Base-by-base conservation (phyloP, 208 protist species). In the Leishmania guyanensis region DNA sequence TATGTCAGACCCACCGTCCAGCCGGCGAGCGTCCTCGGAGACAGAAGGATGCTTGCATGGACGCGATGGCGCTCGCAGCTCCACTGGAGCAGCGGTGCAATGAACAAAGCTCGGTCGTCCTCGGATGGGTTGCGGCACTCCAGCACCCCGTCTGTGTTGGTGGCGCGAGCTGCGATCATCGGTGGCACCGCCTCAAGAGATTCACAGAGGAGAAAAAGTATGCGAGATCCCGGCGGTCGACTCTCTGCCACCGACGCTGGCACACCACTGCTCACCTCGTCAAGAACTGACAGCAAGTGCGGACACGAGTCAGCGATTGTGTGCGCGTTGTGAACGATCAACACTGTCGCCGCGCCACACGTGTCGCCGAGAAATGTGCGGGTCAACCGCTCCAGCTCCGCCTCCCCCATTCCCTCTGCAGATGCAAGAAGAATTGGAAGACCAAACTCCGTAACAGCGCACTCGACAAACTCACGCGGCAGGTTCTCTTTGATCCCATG, bases 1-100 rank as follows among this genome's bases (percentile, higher is more conserved):
- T 84, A 87, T 72, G 88, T 88, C 65, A 97, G 77, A 29, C 94
- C 94, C 10, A 92, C 91, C 22, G 91, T 93, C 92, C 94, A 97
- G 4, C 88, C 83, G 0, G 90, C 91, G 33, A 97, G 68, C 16
- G 90, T 82, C 2, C 79, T 77, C 39, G 87, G 80, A 9, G 92
- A 90, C 20, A 97, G 82, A 14, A 96, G 75, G 29, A 90, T n/a
- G 77, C 94, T 97, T 14, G 66, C 66, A 50, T 89, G 84, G 26
- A 94, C 81, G 33, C 75, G 78, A 33, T 85, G 75, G 1, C 62
- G 73, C 17, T 82, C 68, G 58, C 84, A 86, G 26, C 51, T 51
- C 64, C 77, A 77, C 71, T 78, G 68, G 6, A 93, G 48, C 39
- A 72, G 33, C 26, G 73, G 85, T 4, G 77, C 70, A 1, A 88